These are phyloP conservation scores for Sporothrix humicola DNA, from an alignment of 2,329 filamentous ascomycete species.

Conservation along the genomic window DNA sequence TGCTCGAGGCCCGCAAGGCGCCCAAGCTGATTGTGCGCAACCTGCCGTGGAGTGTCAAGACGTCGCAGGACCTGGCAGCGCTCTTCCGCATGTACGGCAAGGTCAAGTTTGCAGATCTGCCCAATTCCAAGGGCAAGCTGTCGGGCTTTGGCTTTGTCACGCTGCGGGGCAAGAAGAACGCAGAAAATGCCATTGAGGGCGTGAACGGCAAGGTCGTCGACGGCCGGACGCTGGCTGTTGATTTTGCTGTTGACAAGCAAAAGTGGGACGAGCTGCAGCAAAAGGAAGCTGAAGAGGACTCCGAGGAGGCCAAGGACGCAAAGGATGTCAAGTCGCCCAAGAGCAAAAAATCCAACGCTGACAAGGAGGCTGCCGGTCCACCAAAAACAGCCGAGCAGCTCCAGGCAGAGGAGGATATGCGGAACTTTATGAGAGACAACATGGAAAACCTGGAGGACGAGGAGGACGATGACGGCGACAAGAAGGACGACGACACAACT, in stretches of 20 bases:
- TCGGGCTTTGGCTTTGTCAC: constrained; percentile 93
- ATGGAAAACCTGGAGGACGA: constrained; percentile 61
- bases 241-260: constrained; percentile 94
- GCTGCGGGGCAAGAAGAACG: constrained; percentile 85
- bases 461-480: constrained; percentile 53
- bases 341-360: constrained; percentile 43
- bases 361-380: constrained; percentile 42
- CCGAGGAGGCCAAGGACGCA: constrained; percentile 46
- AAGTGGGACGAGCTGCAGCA: constrained; percentile 74
- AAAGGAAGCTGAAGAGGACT: constrained; percentile 42
- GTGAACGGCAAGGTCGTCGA: constrained; percentile 92
- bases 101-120: constrained; percentile 84
- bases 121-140: constrained; percentile 75
- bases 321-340: constrained; percentile 36
- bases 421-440: constrained; percentile 64
- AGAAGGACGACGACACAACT: constrained; percentile 54
- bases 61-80: constrained; percentile 75
- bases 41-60: constrained; percentile 93
- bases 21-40: constrained; percentile 90
- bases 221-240: constrained; percentile 85
- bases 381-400: constrained; percentile 44
- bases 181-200: constrained; percentile 81
- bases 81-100: constrained; percentile 90
- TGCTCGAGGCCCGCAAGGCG: constrained; percentile 64
- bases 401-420: constrained; percentile 50